Base-by-base conservation (phyloP, 805 yeast species). In the Ogataea dorogensis region DNA sequence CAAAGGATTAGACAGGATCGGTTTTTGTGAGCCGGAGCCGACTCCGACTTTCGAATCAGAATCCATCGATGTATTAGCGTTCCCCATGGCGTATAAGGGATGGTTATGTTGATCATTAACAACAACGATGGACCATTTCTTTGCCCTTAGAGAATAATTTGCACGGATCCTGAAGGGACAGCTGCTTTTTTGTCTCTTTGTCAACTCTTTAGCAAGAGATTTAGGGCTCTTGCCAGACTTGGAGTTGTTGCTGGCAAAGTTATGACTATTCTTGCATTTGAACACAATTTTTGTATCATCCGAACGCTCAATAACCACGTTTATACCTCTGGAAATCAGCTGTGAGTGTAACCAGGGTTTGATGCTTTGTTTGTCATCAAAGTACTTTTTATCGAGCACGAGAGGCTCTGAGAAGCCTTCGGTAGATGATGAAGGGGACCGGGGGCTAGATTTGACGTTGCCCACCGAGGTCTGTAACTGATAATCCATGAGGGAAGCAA, bases 151-250 rank as follows among this genome's bases (percentile, higher is more conserved):
- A 1, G 80, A 72, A 49, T 63, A 77, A 45, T 80, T 78, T 2
- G 86, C 86, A 36, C 87, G 57, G 27, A 80, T 68, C 53, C 81
- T 65, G 50, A 80, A 80, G 2, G 86, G 86, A 50, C 86, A 80
- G 22, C 36, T 42, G 19, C 32, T 34, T 15, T 67, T 64, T 10
- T 62, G 61, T 28, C 44, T 45, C 31, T 47, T 50, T 11, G 29
- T 21, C 7, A 17, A 9, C n/a, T 43, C 51, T 19, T 48, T 51
- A 9, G 31, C 13, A 2, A 28, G 19, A 4, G 47, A 30, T 36
- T 45, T 44, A 1, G 37, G 22, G 25, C 18, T 31, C n/a, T 48
- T 37, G 2, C 42, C 33, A 28, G 42, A 42, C 33, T 33, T 46
- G 12, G 29, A n/a, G 14, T 24, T 10, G n/a, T 22, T 32, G 3